phyloP scores from a whole-genome alignment of 1,139 yeast species.

The Zygoascus hellenicus region DNA sequence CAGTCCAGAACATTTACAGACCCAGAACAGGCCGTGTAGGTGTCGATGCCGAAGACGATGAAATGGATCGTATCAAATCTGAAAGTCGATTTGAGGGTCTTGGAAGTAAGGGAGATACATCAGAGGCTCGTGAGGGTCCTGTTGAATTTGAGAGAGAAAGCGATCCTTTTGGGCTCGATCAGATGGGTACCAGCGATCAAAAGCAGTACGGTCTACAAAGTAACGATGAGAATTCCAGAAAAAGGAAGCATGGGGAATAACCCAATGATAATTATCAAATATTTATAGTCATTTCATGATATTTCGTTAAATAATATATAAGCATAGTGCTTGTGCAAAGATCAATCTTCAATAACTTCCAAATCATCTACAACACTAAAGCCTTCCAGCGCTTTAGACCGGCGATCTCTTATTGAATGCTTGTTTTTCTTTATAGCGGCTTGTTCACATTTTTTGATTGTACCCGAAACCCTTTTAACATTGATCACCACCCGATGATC shows the following conservation, averaged over 20 bases:
- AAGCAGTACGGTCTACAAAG: constrained; percentile 19
- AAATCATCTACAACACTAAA: not conserved
- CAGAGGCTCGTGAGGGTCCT: constrained; percentile 39
- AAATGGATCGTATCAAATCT: constrained; percentile 29
- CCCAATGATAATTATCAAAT: not conserved
- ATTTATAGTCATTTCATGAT: not conserved
- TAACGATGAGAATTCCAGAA: not conserved
- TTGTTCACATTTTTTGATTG: constrained; percentile 79
- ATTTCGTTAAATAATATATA: not conserved
- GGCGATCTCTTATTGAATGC: constrained; percentile 22
- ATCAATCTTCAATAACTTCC: too few relatives aligned
- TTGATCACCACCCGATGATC: constrained; percentile 50
- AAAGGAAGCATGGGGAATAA: constrained; percentile 3
- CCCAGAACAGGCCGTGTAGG: constrained; percentile 29
- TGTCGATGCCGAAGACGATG: constrained; percentile 25
- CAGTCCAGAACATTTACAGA: constrained; percentile 45
- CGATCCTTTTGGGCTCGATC: constrained; percentile 22
- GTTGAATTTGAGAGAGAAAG: constrained; percentile 47
- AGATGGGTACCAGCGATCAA: constrained; percentile 22
- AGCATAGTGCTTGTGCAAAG: not conserved
- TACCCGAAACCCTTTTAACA: constrained; percentile 74
- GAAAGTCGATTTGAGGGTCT: constrained; percentile 37
- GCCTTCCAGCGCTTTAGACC: not conserved
- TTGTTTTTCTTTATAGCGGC: constrained; percentile 40
- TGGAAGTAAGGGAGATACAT: constrained; percentile 19